Base-by-base conservation (phyloP, 2,329 filamentous ascomycete genomes). In the Mycosphaerella arachidis region DNA sequence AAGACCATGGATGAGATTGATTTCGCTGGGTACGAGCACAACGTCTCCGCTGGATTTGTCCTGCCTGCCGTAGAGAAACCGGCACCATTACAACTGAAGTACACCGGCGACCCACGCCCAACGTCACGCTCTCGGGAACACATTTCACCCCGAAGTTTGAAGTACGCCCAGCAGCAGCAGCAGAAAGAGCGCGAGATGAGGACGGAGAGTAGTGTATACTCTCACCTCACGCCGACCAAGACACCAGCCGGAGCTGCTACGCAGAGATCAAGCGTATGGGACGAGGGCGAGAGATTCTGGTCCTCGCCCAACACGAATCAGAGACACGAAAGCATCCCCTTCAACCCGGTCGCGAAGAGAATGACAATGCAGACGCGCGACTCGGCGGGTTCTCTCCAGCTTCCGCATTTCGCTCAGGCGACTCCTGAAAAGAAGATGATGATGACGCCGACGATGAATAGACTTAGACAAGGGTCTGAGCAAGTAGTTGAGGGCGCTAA, bases 281-380 rank as follows among this genome's bases (percentile, higher is more conserved):
- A 73, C 66, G 64, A 73, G 60, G 60, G 73, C 55, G 67, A 75
- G 67, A 63, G 67, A 54, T 69, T 69, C 63, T 68, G 72, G 71
- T 33, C 30, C 4, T 33, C 20, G 27, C 48, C 50, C 5, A 52
- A 35, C 13, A 52, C n/a, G 10, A 35, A 52, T n/a, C 9, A 33
- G 55, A 61, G 62, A 48, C 35, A 35, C 13, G 50, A 52, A 29
- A 43, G 40, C 40, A n/a, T 43, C 12, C 4, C 10, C 10, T 16
- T 37, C 35, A 12, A 10, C 10, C 35, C 35, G 12, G 18, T 24
- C 9, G 24, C 30, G 7, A 29, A 51, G 13, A 29, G 20, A n/a
- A 27, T 51, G 18, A 27, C 18, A n/a, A n/a, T 51, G 48, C 48
- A 20, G 20, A 7, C 20, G 20, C 27, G 7, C 12, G 48, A 29